Base-by-base conservation (phyloP, 129 eudicot genomes). In the Calendula officinalis region DNA sequence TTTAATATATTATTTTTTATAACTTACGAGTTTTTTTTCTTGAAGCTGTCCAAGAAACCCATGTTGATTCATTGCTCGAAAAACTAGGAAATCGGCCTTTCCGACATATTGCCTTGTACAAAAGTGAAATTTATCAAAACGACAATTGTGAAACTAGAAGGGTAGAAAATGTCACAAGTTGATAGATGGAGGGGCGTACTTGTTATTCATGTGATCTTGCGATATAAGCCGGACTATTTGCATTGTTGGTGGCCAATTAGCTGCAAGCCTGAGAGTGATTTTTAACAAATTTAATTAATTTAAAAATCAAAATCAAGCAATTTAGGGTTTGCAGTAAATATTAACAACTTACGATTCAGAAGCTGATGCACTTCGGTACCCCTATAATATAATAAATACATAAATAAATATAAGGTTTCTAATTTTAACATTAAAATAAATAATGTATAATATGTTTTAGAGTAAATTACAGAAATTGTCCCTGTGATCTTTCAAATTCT, bases 141-240 rank as follows among this genome's bases (percentile, higher is more conserved):
- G n/a, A 64, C 13, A 42, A 50, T 46, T 7, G n/a, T 2, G 52
- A 7, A 60, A 63, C 16, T 44, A 22, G 52, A 40, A 32, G 15
- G 12, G 48, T 22, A 73, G 61, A 58, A 9, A 6, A 46, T 46
- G 38, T 39, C 3, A 42, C 12, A 38, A 46, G 6, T n/a, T 55
- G 5, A 13, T 37, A 57, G 12, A 38, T 36, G 57, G 67, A n/a
- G 63, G 7, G 12, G 40, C 40, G 32, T 94, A 94, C 99, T 94
- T 94, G 97, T 94, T 88, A 67, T 86, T 94, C 95, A 88, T 94
- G 83, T 94, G 99, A 71, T 94, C 99, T 75, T 94, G 97, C 62
- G 99, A 94, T 78, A 94, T 94, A 43, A 94, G 90, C 48, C 99
- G 95, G 69, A 94, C 97, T 50, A 94, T 94, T 75, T 88, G 99